These are phyloP conservation scores for Eucalyptus marginata DNA, from an alignment of 345 rosid species.

Conservation along the genomic window DNA sequence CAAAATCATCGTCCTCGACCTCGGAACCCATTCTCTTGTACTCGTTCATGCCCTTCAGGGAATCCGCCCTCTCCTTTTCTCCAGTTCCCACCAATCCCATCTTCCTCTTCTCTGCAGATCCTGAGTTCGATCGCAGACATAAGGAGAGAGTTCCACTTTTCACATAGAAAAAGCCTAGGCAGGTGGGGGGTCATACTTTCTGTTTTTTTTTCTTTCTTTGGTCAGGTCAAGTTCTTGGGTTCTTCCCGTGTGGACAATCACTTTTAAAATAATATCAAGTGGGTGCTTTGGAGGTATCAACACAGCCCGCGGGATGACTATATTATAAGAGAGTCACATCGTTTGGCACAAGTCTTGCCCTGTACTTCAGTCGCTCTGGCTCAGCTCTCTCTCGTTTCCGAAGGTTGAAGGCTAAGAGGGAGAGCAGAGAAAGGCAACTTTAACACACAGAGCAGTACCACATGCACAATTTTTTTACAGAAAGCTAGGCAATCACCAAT, in stretches of 20 bases:
- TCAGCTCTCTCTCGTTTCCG: too few relatives aligned
- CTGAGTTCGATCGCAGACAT: not conserved
- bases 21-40: constrained; percentile 68
- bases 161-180: not conserved
- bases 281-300: not conserved
- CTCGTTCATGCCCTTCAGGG: constrained; percentile 46
- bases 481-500: not conserved
- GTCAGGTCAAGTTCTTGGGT: not conserved
- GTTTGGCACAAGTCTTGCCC: not conserved
- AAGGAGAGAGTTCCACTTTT: not conserved
- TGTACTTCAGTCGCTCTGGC: too few relatives aligned
- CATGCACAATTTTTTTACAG: not conserved
- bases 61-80: constrained; percentile 32
- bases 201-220: not conserved
- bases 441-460: not conserved
- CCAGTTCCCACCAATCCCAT: constrained; percentile 33
- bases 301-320: not conserved
- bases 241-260: not conserved
- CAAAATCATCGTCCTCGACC: constrained; percentile 7
- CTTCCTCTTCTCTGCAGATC: constrained; percentile 3
- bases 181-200: not conserved
- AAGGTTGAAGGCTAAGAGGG: too few relatives aligned
- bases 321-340: not conserved
- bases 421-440: too few relatives aligned
- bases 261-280: not conserved